phyloP scores from a whole-genome alignment of 2,329 filamentous ascomycete species.

The Emericellopsis atlantica region DNA sequence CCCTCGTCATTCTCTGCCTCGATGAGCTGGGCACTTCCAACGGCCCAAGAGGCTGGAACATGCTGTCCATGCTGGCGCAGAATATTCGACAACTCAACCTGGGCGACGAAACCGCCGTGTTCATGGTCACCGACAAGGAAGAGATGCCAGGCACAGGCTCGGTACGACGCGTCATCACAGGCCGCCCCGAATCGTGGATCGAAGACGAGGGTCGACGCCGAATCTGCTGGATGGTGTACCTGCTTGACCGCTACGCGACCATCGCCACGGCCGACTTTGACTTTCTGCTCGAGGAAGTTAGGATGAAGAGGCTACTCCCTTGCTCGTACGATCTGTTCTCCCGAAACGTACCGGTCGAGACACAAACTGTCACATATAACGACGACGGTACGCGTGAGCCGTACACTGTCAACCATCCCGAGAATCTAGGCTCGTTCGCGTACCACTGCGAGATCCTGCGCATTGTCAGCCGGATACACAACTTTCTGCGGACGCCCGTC shows the following conservation, averaged over 20 bases:
- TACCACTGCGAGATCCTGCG: conserved; percentile 31
- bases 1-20: conserved; percentile 25
- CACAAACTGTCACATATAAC: conserved; percentile 14
- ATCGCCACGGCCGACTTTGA: conserved; percentile 26
- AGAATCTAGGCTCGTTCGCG: conserved; percentile 30
- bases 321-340: conserved; percentile 32
- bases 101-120: conserved; percentile 24
- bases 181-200: conserved; percentile 27
- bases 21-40: conserved; percentile 29
- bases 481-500: conserved; percentile 25
- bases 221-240: conserved; percentile 31
- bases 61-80: conserved; percentile 23
- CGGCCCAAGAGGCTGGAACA: conserved; percentile 27
- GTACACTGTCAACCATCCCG: conserved; percentile 21
- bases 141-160: conserved; percentile 20
- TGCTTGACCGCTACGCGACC: conserved; percentile 29
- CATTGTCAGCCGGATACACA: conserved; percentile 27
- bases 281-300: conserved; percentile 25
- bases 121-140: conserved; percentile 17
- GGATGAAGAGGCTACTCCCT: conserved; percentile 25
- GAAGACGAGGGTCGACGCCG: conserved; percentile 28
- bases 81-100: conserved; percentile 25
- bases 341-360: conserved; percentile 28
- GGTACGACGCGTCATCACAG: conserved; percentile 17
- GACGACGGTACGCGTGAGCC: conserved; percentile 2